Conservation (phyloP, 106 monocot species). For the Phalaenopsis equestris region DNA sequence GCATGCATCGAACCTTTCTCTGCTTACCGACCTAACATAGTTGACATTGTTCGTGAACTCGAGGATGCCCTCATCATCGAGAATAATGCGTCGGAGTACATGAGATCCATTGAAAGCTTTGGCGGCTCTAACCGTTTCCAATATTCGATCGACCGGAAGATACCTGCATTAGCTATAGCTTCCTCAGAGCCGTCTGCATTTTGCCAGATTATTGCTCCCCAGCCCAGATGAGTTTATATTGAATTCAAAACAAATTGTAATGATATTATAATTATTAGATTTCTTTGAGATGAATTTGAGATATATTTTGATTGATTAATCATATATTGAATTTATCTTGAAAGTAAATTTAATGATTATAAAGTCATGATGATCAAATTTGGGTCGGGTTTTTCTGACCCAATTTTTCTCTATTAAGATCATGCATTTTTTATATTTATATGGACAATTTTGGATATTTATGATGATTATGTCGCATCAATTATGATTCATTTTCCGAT, state of each 20-base stretch:
- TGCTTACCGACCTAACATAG: constrained; percentile 39
- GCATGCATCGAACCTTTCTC: constrained; percentile 37
- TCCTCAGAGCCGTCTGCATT: constrained; percentile 8
- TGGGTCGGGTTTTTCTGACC: no score
- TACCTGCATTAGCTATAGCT: constrained; percentile 6
- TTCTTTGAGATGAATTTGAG: no score
- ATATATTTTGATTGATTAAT: no score
- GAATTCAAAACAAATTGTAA: no score
- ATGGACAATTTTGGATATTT: background rate
- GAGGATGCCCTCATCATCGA: constrained; percentile 60
- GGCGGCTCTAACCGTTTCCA: constrained; percentile 44
- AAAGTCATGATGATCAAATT: no score
- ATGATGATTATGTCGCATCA: background rate
- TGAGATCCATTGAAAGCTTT: constrained; percentile 50
- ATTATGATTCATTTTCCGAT: background rate
- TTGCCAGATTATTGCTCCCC: constrained; percentile 14
- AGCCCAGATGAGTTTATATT: constrained; percentile 10
- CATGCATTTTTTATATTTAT: background rate
- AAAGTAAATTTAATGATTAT: background rate
- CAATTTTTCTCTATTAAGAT: background rate
- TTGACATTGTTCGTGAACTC: constrained; percentile 44
- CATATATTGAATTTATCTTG: background rate
- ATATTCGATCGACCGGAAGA: constrained; percentile 16
- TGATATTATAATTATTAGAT: no score
- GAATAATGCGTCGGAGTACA: constrained; percentile 62